These are phyloP conservation scores for Lignosus rhinocerotis DNA, from an alignment of 1,284 basidiomycete genomes.

Conservation along the genomic window DNA sequence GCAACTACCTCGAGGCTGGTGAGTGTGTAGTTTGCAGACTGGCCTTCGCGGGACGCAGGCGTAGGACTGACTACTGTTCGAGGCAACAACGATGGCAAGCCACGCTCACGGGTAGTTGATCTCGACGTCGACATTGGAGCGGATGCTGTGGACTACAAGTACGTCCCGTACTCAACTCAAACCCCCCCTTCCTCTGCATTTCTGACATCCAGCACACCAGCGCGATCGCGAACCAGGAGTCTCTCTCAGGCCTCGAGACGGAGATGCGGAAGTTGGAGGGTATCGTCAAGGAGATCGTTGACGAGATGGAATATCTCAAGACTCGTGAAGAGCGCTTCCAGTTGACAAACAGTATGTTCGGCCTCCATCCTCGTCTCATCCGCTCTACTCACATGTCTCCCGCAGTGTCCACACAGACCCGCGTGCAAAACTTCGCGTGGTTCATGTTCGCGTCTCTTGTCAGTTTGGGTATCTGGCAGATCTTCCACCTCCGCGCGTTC, in stretches of 20 bases:
- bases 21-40: slow-evolving; percentile 43
- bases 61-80: background rate
- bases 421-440: slow-evolving; percentile 93
- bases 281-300: slow-evolving; percentile 90
- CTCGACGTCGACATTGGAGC: slow-evolving; percentile 97
- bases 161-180: slow-evolving; percentile 30
- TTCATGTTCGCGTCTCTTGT: slow-evolving; percentile 82
- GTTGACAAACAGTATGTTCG: slow-evolving; percentile 83
- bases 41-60: background rate
- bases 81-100: slow-evolving; percentile 50
- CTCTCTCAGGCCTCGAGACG: slow-evolving; percentile 91
- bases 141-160: slow-evolving; percentile 99
- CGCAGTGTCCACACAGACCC: slow-evolving; percentile 86
- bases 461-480: slow-evolving; percentile 91
- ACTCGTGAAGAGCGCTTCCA: slow-evolving; percentile 87
- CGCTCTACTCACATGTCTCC: background rate
- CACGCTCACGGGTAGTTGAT: slow-evolving; percentile 74
- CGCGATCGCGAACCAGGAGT: slow-evolving; percentile 98
- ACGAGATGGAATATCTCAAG: slow-evolving; percentile 94
- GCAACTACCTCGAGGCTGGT: slow-evolving; percentile 77
- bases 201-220: slow-evolving; percentile 39
- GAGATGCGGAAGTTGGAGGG: slow-evolving; percentile 99
- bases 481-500: slow-evolving; percentile 89
- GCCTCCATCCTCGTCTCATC: background rate
- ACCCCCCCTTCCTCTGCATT: background rate